Evolutionary conservation across 495 filamentous ascomycete genomes (phyloP).

Genomic region (Neurospora sp.): DNA sequence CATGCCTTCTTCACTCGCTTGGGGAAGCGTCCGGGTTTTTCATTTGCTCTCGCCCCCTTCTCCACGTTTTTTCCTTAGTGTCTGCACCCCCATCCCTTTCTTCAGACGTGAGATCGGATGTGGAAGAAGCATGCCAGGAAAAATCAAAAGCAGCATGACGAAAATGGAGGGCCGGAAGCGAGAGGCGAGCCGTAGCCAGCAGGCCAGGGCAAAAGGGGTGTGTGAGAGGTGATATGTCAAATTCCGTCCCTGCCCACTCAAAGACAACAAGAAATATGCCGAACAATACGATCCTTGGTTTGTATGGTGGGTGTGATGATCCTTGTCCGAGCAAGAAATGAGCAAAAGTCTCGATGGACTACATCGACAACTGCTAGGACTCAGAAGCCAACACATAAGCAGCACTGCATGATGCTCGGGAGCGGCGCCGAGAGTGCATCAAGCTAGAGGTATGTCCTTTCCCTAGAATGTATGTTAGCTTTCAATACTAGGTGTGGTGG

Average conservation of each 20-base stretch:
- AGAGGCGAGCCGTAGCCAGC: neutral
- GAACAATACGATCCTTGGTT: neutral
- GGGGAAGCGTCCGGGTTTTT: neutral
- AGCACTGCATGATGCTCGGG: neutral
- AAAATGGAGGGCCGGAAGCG: neutral
- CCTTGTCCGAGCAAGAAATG: neutral
- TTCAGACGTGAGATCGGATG: neutral
- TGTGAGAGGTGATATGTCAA: neutral
- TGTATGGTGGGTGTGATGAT: neutral
- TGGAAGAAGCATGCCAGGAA: neutral
- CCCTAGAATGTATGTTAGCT: neutral
- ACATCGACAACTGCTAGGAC: neutral
- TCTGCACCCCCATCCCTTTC: neutral
- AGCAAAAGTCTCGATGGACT: neutral
- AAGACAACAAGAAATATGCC: neutral
- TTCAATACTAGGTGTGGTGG: neutral
- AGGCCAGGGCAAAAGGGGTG: neutral
- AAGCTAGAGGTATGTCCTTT: neutral
- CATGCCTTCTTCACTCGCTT: neutral
- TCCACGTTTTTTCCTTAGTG: neutral
- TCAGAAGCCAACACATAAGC: neutral
- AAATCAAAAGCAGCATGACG: neutral
- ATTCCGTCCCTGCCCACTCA: neutral
- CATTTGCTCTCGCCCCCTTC: neutral
- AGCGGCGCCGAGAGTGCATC: neutral